Base-by-base conservation (phyloP, 495 filamentous ascomycete species). In the Pyronema omphalodes region DNA sequence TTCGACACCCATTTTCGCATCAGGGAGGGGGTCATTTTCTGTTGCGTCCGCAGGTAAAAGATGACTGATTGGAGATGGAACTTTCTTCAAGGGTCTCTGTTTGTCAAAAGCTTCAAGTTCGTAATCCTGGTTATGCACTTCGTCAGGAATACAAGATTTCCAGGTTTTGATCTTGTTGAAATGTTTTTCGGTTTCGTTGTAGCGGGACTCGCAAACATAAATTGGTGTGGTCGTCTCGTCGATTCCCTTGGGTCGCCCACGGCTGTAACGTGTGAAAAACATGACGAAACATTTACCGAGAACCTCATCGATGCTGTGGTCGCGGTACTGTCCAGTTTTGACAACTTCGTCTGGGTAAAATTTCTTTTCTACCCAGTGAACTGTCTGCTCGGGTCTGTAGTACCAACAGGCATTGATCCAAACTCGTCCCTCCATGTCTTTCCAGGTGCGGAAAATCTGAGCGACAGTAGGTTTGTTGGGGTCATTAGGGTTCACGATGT, bases 331-430 rank as follows among this genome's bases (percentile, higher is more conserved):
- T 8, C 89, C 89, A 12, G 91, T 96, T 71, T 98, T 98, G 57
- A 96, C 84, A 9, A 98, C 89, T 65, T 98, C 91, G 61, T 91
- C 89, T 44, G 86, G 83, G 55, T 81, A 88, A 68, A 98, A 98
- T 68, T 91, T 86, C 68, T 93, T 89, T 63, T 96, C 89, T 61
- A 79, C 85, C 18, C 88, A 84, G 69, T 98, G 91, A 12, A 98
- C 86, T 0, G 91, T 98, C 69, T 96, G 91, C 65, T 96, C 91
- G 0, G 91, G 91, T 6, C 89, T 82, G 68, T 94, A 99, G 67
- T 95, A 99, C 91, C 91, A 99, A 68, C 91, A 99, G 12, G 88
- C 88, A 64, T 96, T 99, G 59, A 99, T 82, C 89, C 88, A 95
- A 59, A 86, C 84, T 66, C 89, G 81, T 11, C 88, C 86, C 15